These are phyloP conservation scores for Aspergillus pseudoglaucus DNA, from an alignment of 2,329 filamentous ascomycete species.

Conservation along the genomic window DNA sequence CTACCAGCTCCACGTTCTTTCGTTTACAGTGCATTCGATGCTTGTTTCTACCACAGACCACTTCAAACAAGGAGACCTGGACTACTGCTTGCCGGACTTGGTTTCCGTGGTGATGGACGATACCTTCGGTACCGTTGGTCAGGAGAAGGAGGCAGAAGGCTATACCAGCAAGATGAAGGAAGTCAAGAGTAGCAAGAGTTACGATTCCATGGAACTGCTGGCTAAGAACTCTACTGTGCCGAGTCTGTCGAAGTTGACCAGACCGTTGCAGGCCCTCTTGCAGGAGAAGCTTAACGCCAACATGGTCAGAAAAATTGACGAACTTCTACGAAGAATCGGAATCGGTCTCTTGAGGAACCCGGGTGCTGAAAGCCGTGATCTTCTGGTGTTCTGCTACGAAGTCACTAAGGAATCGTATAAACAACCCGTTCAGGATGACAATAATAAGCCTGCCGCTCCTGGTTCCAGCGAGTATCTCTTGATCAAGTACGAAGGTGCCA, in stretches of 20 bases:
- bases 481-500: conserved; percentile 67
- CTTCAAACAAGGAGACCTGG: conserved; percentile 73
- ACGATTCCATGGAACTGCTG: conserved; percentile 91
- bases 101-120: conserved; percentile 92
- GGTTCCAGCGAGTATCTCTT: conserved; percentile 56
- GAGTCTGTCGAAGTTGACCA: conserved; percentile 67
- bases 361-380: conserved; percentile 68
- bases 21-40: conserved; percentile 89
- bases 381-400: conserved; percentile 92
- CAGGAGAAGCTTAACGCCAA: conserved; percentile 76
- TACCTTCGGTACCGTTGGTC: conserved; percentile 83
- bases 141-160: conserved; percentile 95
- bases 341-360: conserved; percentile 77
- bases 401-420: conserved; percentile 82
- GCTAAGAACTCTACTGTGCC: conserved; percentile 72
- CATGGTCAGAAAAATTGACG: conserved; percentile 84
- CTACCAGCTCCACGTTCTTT: conserved; percentile 90
- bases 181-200: conserved; percentile 96
- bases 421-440: conserved; percentile 44
- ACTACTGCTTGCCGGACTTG: conserved; percentile 76
- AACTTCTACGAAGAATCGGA: conserved; percentile 74
- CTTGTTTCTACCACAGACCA: conserved; percentile 67
- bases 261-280: conserved; percentile 70
- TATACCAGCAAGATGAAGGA: conserved; percentile 96
- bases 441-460: conserved; percentile 17